Conservation (phyloP, 441 rosid genomes). For the Bruguiera hainesii region DNA sequence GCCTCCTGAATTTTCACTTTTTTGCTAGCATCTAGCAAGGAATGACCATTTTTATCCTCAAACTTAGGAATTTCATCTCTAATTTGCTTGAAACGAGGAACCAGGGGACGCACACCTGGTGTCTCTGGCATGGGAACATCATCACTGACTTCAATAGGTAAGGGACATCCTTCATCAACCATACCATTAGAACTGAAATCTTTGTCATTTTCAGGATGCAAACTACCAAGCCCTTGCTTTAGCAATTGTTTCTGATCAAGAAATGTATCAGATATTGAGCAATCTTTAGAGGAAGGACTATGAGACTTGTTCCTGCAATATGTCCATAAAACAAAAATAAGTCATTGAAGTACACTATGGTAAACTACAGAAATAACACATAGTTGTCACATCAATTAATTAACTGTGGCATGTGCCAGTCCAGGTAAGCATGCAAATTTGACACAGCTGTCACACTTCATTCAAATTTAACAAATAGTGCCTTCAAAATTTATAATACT, state of each 20-base stretch:
- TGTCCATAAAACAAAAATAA: background rate
- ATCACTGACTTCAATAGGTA: conserved; percentile 26
- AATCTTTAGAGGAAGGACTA: conserved; percentile 13
- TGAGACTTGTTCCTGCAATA: conserved; percentile 34
- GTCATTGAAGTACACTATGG: background rate
- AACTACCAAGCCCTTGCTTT: conserved; percentile 20
- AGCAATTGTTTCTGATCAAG: conserved; percentile 15
- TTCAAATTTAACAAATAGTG: no score
- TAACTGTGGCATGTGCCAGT: no score
- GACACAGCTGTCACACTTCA: no score
- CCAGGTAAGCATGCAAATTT: no score
- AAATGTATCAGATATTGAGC: conserved; percentile 21
- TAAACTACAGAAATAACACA: background rate
- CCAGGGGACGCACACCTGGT: conserved; percentile 56
- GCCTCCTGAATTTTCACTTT: conserved; percentile 48
- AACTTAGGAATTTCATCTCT: conserved; percentile 41
- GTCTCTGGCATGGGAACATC: conserved; percentile 72
- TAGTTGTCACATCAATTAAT: background rate
- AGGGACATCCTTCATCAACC: conserved; percentile 21
- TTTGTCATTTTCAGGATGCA: conserved; percentile 26
- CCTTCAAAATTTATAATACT: no score
- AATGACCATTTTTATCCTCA: conserved; percentile 32
- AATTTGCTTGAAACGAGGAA: conserved; percentile 67
- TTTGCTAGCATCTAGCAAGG: conserved; percentile 44
- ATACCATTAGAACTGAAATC: conserved; percentile 22